Evolutionary conservation across 306 rosid genomes (phyloP).

Genomic region (Cicer judaicum): DNA sequence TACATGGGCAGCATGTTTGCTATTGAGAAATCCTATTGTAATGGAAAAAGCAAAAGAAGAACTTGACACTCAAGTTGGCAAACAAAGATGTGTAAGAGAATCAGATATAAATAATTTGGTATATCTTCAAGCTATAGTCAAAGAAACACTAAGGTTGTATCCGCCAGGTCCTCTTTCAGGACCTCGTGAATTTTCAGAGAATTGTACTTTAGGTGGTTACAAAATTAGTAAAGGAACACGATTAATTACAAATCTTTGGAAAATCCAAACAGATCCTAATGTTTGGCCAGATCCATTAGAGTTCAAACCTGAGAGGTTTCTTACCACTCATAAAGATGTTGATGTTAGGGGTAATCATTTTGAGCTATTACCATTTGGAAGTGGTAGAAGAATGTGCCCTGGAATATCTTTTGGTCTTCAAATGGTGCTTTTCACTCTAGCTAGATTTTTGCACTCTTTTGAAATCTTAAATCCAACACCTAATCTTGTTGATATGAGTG

Average conservation of each 20-base stretch:
- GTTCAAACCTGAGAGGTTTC: constrained; percentile 46
- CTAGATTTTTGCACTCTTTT: constrained; percentile 39
- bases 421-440: constrained; percentile 21
- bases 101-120: constrained; percentile 13
- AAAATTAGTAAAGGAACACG: constrained; percentile 31
- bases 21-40: constrained; percentile 4
- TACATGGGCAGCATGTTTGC: constrained; percentile 25
- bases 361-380: constrained; percentile 46
- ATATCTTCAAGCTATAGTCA: constrained; percentile 40
- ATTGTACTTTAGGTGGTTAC: constrained; percentile 33
- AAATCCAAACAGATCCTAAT: constrained; percentile 16
- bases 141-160: constrained; percentile 37
- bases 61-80: constrained; percentile 35
- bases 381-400: constrained; percentile 43
- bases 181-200: constrained; percentile 13
- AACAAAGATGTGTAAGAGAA: constrained; percentile 2
- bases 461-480: constrained; percentile 4
- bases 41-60: constrained; percentile 33
- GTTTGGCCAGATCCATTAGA: constrained; percentile 38
- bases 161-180: neutral
- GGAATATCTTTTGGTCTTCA: constrained; percentile 27
- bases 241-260: constrained; percentile 33
- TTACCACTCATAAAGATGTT: constrained; percentile 41
- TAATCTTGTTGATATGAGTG: constrained; percentile 36
- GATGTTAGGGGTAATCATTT: constrained; percentile 38